Evolutionary conservation across 2,329 filamentous ascomycete genomes (phyloP), one percentile per base, ranked within the genome.

Genomic region (Colletotrichum gloeosporioides): DNA sequence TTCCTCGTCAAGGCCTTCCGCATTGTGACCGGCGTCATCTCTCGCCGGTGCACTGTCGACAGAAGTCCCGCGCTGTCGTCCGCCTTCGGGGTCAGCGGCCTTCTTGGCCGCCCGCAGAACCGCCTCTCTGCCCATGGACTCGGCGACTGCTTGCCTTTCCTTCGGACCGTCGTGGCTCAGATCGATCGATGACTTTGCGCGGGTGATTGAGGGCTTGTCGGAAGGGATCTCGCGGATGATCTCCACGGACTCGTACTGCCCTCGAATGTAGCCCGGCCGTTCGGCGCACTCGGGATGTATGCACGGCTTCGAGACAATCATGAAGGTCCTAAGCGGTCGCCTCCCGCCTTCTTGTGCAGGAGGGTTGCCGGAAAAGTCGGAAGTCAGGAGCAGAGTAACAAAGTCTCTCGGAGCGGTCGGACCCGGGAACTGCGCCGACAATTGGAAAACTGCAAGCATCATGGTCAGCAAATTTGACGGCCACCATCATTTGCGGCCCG

Each of bases 391-490:
- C 76, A 98, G 86, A 6, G 95, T 94, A 68, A 98, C 92, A 83
- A 98, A 98, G 82, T 98, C 96, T 84, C 96, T 89, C 1, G 96
- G 94, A 3, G 96, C 92, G 1, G 95, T 97, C 5, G 96, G 96
- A 0, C 95, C 95, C 0, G 96, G 96, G 80, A 98, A 98, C 82
- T 97, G 94, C 4, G 96, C 96, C 27, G 95, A 96, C 1, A 98
- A 89, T 81, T 96, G 93, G 81, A 95, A 98, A 6, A 98, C 95
- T 92, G 83, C 79, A 61, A 65, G 29, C 76, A 73, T n/a, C 55
- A 29, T 44, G 31, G 71, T 77, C 36, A 77, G 75, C 32, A 13
- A 39, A 73, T 68, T 18, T 74, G 62, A 77, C n/a, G 77, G n/a
- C 32, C 75, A 70, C 67, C 15, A 36, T 73, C 22, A 5, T 13